Evolutionary conservation across 345 rosid genomes (phyloP), one percentile per base, ranked within the genome.

Genomic region (Dipteronia sinensis): DNA sequence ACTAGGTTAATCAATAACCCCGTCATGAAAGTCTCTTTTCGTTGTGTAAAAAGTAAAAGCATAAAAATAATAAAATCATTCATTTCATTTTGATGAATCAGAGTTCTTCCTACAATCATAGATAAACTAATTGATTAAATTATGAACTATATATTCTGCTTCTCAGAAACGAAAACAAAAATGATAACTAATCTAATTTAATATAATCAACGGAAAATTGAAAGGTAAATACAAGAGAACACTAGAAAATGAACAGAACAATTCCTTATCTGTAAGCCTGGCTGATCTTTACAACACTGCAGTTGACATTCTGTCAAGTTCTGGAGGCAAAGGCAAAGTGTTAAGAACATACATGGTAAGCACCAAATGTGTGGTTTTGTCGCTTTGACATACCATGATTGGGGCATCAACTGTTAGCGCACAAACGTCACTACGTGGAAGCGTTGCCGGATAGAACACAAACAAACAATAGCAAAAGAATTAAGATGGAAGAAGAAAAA

Each of bases 271-370:
- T 59, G 72, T 65, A 69, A 9, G 71, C 71, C 56, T 77, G 81
- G 64, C 75, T 81, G 81, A 74, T 79, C 82, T 74, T 79, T 83
- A 79, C 86, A 85, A 65, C 20, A 62, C 19, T 19, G 69, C 71
- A 70, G 27, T 31, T 9, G 74, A 66, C 31, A 55, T 20, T 34
- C 65, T 53, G 49, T 59, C 29, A 27, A 25, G 44, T 64, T 64
- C 10, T 25, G 15, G 23, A 47, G 72, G 55, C 55, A 38, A 12
- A 62, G 58, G 56, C 25, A 63, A 42, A 17, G 2, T 27, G 42
- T 53, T 65, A 49, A 11, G 10, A 49, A 65, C 31, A 7, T 66
- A 53, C 29, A 53, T 20, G 34, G 13, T 9, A 7, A 22, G 23
- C 17, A 76, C 38, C 31, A 59, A 73, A 4, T 4, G 0, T 65